phyloP scores from a whole-genome alignment of 805 yeast species.

The Yamadazyma phyllophila region DNA sequence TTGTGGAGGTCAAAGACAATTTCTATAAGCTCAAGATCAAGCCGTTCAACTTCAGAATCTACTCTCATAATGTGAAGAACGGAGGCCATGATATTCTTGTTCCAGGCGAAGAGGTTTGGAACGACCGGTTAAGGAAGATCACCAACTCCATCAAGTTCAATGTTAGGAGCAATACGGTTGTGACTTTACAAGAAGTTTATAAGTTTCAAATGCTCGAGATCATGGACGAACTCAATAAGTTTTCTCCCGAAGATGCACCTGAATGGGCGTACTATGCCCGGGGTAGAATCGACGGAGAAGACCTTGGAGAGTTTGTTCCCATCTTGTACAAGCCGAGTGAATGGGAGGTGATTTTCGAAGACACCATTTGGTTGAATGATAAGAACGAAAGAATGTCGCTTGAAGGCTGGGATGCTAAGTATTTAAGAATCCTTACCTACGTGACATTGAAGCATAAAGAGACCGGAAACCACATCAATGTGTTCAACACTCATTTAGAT shows the following conservation, averaged over 20 bases:
- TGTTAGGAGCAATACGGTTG: slow-evolving; percentile 27
- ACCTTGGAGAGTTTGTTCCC: slow-evolving; percentile 32
- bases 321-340: slow-evolving; percentile 27
- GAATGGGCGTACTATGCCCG: slow-evolving; percentile 33
- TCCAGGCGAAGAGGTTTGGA: slow-evolving; percentile 29
- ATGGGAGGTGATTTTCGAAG: slow-evolving; percentile 27
- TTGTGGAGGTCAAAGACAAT: slow-evolving; percentile 17
- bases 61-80: slow-evolving; percentile 35
- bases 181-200: slow-evolving; percentile 39
- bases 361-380: slow-evolving; percentile 36
- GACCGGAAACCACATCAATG: slow-evolving; percentile 26
- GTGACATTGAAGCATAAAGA: slow-evolving; percentile 28
- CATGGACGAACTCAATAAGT: slow-evolving; percentile 24
- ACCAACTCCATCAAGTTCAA: slow-evolving; percentile 27
- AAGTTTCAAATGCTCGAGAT: slow-evolving; percentile 34
- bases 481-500: slow-evolving; percentile 40
- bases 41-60: slow-evolving; percentile 27
- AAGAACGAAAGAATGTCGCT: slow-evolving; percentile 30
- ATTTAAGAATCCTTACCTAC: slow-evolving; percentile 32
- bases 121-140: slow-evolving; percentile 16
- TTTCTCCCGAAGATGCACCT: slow-evolving; percentile 13
- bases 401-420: slow-evolving; percentile 39
- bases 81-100: slow-evolving; percentile 23
- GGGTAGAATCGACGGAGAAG: slow-evolving; percentile 28
- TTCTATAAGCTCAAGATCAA: slow-evolving; percentile 8